A percentile compares a stretch with the other conserved stretches of the same genome.
Evolutionary conservation across 2,329 filamentous ascomycete species (phyloP).

Genomic region (Claviceps paspali): DNA sequence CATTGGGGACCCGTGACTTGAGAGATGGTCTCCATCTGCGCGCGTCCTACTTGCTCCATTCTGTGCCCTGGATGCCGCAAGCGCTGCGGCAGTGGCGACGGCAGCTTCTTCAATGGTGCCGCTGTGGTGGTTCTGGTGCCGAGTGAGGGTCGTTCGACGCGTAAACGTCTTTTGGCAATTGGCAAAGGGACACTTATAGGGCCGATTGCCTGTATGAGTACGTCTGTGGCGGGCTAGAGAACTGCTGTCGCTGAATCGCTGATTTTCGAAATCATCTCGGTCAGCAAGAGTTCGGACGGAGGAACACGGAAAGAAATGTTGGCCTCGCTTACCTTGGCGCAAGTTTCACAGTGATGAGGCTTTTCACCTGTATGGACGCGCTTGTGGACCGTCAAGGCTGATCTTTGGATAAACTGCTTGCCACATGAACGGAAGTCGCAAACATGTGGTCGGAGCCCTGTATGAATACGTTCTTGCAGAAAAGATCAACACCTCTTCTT

Average conservation of each 20-base stretch:
- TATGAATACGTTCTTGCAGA: constrained; percentile 82
- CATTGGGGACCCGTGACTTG: constrained; percentile 56
- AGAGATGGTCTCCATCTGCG: constrained; percentile 57
- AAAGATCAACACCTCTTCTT: no score
- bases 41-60: constrained; percentile 33
- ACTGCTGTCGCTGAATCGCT: constrained; percentile 95
- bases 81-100: constrained; percentile 70
- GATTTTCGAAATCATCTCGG: constrained; percentile 2
- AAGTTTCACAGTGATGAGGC: constrained; percentile 92
- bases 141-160: constrained; percentile 80
- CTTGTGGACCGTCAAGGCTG: constrained; percentile 85
- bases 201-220: constrained; percentile 88
- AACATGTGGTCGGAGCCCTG: constrained; percentile 74
- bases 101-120: constrained; percentile 91
- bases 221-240: constrained; percentile 85
- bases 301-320: neutral
- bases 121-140: constrained; percentile 91
- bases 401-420: constrained; percentile 95
- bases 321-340: constrained; percentile 61
- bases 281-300: neutral
- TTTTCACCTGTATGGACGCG: constrained; percentile 92
- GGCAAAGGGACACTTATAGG: constrained; percentile 94
- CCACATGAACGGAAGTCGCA: constrained; percentile 81
- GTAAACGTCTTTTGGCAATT: constrained; percentile 99
- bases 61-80: constrained; percentile 39